Conservation (phyloP, 2,329 filamentous ascomycete species). For the Alternaria infectoria region DNA sequence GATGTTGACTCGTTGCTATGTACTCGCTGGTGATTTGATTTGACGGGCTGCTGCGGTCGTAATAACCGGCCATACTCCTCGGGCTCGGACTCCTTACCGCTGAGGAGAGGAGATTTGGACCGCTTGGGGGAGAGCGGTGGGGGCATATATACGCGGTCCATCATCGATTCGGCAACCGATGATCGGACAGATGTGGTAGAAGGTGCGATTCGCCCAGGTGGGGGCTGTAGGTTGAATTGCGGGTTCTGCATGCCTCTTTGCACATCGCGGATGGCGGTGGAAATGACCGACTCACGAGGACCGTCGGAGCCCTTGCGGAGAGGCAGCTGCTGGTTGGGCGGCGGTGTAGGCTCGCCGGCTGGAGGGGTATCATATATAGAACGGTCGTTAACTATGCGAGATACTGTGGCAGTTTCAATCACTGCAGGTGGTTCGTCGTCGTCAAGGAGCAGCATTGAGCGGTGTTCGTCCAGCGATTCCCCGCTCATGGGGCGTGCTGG, state of each 20-base stretch:
- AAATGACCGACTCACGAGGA: constrained; percentile 48
- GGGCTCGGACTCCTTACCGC: constrained; percentile 27
- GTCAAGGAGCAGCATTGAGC: constrained; percentile 44
- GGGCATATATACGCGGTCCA: constrained; percentile 69
- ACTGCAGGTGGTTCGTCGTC: constrained; percentile 49
- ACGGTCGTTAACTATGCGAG: constrained; percentile 58
- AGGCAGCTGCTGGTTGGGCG: constrained; percentile 35
- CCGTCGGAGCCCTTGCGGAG: constrained; percentile 38
- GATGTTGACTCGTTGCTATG: constrained; percentile 82
- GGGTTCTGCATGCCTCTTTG: constrained; percentile 42
- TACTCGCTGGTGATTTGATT: constrained; percentile 53
- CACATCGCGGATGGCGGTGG: constrained; percentile 51
- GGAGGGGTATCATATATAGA: constrained; percentile 30
- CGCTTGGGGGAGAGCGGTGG: constrained; percentile 73
- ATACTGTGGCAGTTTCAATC: constrained; percentile 61
- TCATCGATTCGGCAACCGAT: constrained; percentile 53
- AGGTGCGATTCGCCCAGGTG: constrained; percentile 37
- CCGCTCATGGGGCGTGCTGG: constrained; percentile 73
- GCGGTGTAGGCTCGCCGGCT: constrained; percentile 25
- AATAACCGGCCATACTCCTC: constrained; percentile 25
- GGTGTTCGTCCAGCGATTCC: constrained; percentile 54
- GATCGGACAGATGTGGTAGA: constrained; percentile 16
- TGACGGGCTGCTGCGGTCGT: constrained; percentile 27
- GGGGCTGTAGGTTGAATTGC: constrained; percentile 44
- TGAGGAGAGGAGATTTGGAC: constrained; percentile 54